Evolutionary conservation across 2,329 filamentous ascomycete species (phyloP), one percentile per base, ranked within the genome.

Genomic region (Gnomoniopsis smithogilvyi): DNA sequence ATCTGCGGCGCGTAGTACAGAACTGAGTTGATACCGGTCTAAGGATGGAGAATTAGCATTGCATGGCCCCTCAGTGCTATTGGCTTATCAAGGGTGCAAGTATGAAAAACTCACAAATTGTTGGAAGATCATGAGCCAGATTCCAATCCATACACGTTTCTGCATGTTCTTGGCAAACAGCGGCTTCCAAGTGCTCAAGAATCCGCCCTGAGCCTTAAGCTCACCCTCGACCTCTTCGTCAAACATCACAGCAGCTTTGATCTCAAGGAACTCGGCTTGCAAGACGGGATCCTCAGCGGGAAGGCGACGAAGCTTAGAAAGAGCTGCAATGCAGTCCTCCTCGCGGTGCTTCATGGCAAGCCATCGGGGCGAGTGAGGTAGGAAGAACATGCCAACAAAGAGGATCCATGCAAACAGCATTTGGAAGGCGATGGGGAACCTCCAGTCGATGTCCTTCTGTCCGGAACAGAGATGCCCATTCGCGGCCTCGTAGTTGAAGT

Each of bases 241-340:
- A 26, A 69, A 68, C 19, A 67, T 62, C 12, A 65, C 54, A 14
- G 63, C 61, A 1, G 66, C 67, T 26, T 67, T 67, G 58, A 71
- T 70, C 56, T 69, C 67, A 17, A 68, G 63, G 51, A 64, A 68
- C 54, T 71, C 69, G 22, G 65, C 56, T n/a, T 63, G 61, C 26
- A 70, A 51, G 10, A 63, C 46, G 1, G 63, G 62, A 47, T 69
- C 61, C 19, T 67, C 64, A 1, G 47, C 26, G 11, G 62, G 45
- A 3, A 68, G 60, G 10, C 63, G 54, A 15, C 68, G 67, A 22
- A 71, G 62, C 22, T 62, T 59, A 8, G 64, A 64, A 3, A 71
- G 56, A 6, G 65, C 48, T 8, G 55, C 46, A 43, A 67, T 46
- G 24, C 64, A 67, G 24, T 69, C 63, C 4, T 69, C 67, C 24